Evolutionary conservation across 2,329 filamentous ascomycete genomes (phyloP).

Genomic region (Endoconidiophora polonica): DNA sequence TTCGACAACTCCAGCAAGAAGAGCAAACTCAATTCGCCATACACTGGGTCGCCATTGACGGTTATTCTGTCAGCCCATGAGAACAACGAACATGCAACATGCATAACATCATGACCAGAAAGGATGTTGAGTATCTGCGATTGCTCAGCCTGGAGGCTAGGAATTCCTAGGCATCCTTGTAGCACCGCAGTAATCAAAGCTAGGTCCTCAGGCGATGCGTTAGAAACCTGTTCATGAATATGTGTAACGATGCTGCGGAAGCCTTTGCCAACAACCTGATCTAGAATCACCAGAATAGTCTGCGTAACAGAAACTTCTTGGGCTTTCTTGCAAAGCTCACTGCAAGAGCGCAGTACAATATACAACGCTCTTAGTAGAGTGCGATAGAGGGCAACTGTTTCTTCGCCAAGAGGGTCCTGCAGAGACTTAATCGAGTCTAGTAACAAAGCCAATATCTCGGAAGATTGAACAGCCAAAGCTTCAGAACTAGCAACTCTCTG

Average conservation of each 20-base stretch:
- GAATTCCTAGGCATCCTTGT: slow-evolving; percentile 66
- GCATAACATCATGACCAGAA: slow-evolving; percentile 54
- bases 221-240: slow-evolving; percentile 55
- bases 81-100: slow-evolving; percentile 73
- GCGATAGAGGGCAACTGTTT: slow-evolving; percentile 56
- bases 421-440: slow-evolving; percentile 36
- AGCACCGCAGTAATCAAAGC: slow-evolving; percentile 75
- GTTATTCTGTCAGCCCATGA: slow-evolving; percentile 83
- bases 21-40: slow-evolving; percentile 78
- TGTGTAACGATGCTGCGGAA: slow-evolving; percentile 68
- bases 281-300: slow-evolving; percentile 62
- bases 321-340: slow-evolving; percentile 15
- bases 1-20: slow-evolving; percentile 80
- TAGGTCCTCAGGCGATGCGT: slow-evolving; percentile 53
- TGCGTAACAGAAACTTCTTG: slow-evolving; percentile 30
- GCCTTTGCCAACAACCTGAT: slow-evolving; percentile 61
- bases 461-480: slow-evolving; percentile 32
- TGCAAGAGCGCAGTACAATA: slow-evolving; percentile 56
- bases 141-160: slow-evolving; percentile 55
- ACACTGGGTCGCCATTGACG: slow-evolving; percentile 66
- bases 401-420: slow-evolving; percentile 34
- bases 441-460: slow-evolving; percentile 33
- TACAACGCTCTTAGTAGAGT: slow-evolving; percentile 73
- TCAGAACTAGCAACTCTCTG: slow-evolving; percentile 55
- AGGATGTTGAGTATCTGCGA: slow-evolving; percentile 55